A percentile compares a stretch with the other conserved stretches of the same genome.
Evolutionary conservation across 805 yeast genomes (phyloP).

Genomic region (Kodamaea leandrae): DNA sequence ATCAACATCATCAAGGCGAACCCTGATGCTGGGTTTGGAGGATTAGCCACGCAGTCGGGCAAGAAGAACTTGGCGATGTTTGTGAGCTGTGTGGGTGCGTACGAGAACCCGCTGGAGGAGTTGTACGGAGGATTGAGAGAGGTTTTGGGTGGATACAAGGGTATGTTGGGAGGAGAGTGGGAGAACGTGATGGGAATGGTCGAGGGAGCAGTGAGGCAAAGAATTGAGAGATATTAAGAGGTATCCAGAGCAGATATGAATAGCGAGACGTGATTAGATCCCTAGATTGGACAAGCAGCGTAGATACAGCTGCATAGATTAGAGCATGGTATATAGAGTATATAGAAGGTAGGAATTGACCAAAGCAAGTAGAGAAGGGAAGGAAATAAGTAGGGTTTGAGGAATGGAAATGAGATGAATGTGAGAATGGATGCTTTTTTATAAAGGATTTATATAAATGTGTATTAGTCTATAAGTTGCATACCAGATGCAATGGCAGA

Average conservation of each 20-base stretch:
- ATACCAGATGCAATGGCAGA: no score
- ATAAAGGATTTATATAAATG: no score
- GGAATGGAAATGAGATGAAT: no score
- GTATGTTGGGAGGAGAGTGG: conserved; percentile 46
- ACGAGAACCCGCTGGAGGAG: conserved; percentile 48
- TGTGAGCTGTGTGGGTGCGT: conserved; percentile 57
- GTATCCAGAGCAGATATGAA: not conserved
- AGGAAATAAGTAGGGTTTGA: no score
- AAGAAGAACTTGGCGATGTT: conserved; percentile 50
- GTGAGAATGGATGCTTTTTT: no score
- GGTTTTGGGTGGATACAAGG: conserved; percentile 45
- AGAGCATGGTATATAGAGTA: not conserved
- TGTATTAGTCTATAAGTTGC: no score
- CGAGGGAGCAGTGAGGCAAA: conserved; percentile 15
- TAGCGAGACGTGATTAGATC: not conserved
- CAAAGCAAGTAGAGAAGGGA: not conserved
- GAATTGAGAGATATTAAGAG: not conserved
- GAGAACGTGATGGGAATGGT: conserved; percentile 32
- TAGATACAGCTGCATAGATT: not conserved
- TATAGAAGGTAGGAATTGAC: not conserved
- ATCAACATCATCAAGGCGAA: conserved; percentile 61
- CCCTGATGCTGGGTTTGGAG: conserved; percentile 59
- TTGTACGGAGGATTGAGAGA: conserved; percentile 45
- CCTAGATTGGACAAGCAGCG: not conserved
- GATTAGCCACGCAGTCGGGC: conserved; percentile 43